These are phyloP conservation scores for Pythium sp. DNA, from an alignment of 352 stramenopile genomes.

Conservation along the genomic window DNA sequence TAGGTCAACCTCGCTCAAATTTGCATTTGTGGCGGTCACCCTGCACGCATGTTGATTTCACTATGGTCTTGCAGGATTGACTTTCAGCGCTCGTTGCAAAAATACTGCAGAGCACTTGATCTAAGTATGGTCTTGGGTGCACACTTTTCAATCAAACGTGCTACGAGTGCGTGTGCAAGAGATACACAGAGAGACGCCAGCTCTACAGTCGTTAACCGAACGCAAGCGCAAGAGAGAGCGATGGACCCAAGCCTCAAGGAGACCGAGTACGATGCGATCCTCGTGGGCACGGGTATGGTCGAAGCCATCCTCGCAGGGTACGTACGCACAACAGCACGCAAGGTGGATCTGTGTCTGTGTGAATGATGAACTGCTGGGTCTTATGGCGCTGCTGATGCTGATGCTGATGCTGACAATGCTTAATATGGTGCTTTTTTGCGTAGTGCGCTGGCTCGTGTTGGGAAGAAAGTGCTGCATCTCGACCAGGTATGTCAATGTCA, in stretches of 20 bases:
- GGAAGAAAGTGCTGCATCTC: conserved; percentile 76
- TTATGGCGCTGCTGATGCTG: not conserved
- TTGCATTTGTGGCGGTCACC: too few species aligned
- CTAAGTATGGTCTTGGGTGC: too few species aligned
- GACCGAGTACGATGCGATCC: conserved; percentile 66
- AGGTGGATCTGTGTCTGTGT: not conserved
- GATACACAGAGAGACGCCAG: not conserved
- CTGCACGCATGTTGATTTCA: too few species aligned
- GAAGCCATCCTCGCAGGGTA: conserved; percentile 78
- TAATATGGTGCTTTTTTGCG: not conserved
- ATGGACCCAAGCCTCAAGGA: conserved; percentile 63
- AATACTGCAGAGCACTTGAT: too few species aligned
- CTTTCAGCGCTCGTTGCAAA: too few species aligned
- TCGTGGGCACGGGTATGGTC: conserved; percentile 80
- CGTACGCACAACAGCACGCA: not conserved
- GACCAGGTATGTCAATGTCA: conserved; percentile 43
- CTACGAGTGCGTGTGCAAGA: not conserved
- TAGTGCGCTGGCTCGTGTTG: conserved; percentile 59
- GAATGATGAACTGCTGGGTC: too few species aligned
- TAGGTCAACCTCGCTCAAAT: too few species aligned
- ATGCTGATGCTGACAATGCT: not conserved
- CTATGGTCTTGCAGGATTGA: too few species aligned
- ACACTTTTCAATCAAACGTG: too few species aligned
- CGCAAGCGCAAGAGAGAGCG: not conserved
- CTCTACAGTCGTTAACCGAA: not conserved